Base-by-base conservation (phyloP, 2,329 filamentous ascomycete genomes). In the Penicillium polonicum region DNA sequence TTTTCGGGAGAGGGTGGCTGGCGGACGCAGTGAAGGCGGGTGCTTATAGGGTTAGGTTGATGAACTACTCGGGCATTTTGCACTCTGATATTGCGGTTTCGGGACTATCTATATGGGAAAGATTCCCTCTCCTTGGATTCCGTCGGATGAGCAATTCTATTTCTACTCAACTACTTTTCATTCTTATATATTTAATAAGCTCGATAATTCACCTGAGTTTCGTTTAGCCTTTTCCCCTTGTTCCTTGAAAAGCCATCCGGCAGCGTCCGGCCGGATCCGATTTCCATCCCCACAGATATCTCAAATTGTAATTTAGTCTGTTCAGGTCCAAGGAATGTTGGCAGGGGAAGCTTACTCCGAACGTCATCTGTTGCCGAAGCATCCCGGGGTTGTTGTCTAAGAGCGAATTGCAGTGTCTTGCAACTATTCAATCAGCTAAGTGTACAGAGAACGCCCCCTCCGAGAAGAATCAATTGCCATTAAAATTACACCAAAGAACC, bases 1-100 rank as follows among this genome's bases (percentile, higher is more conserved):
- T 53, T 57, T 19, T 53, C 55, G 17, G 55, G 55, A 0, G 49
- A 57, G 13, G 55, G 55, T 27, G 50, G 55, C 19, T 57, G 55
- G 55, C 49, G 55, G 21, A 38, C 42, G 13, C 55, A 48, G 43
- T 57, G 42, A 29, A 23, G n/a, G 15, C 6, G 13, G 21, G 27
- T 23, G n/a, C 13, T 38, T 19, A 29, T 21, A 27, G 33, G 27
- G 50, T 13, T 19, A 7, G 5, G 17, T 48, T 35, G 31, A 17
- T 5, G 15, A 25, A 48, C 21, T 35, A 12, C 15, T 17, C n/a
- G 19, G 9, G 35, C 12, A 19, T 50, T 29, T 8, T 21, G 12
- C 27, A 38, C 33, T 36, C 17, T 36, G 33, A 49, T 49, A 38
- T 49, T 50, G 17, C 23, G n/a, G 12, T n/a, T 23, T 19, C 6